These are phyloP conservation scores for Ceratocystis diversiconidia DNA, from an alignment of 2,329 filamentous ascomycete genomes.

Conservation along the genomic window DNA sequence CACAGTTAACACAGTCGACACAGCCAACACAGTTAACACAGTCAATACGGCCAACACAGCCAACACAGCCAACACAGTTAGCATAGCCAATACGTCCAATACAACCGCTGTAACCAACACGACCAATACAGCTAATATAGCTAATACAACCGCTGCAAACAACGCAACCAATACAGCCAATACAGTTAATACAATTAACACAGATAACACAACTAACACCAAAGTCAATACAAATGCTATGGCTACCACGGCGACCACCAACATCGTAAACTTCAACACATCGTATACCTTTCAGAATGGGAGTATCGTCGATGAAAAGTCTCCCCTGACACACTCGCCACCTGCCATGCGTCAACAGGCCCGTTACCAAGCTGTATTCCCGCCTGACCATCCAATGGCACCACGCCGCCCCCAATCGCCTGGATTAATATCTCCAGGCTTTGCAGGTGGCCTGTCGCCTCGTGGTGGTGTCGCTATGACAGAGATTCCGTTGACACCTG, in stretches of 20 bases:
- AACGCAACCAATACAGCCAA: slow-evolving; percentile 1
- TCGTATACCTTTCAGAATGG: background rate
- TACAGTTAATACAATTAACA: background rate
- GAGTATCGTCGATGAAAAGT: background rate
- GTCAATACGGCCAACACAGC: background rate
- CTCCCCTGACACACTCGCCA: slow-evolving; percentile 44
- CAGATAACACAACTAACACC: background rate
- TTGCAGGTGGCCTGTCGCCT: slow-evolving; percentile 47
- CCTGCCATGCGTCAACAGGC: slow-evolving; percentile 28
- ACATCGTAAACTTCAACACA: background rate
- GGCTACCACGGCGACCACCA: slow-evolving; percentile 13
- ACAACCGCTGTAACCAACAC: background rate
- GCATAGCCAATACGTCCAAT: background rate
- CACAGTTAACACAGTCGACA: background rate
- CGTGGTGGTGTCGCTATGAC: slow-evolving; percentile 46
- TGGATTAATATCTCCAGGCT: slow-evolving; percentile 46
- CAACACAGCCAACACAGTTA: background rate
- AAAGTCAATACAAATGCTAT: background rate
- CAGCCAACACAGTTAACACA: background rate
- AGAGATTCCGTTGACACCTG: slow-evolving; percentile 41
- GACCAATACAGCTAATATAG: background rate
- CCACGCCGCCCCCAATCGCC: slow-evolving; percentile 41
- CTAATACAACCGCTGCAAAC: too few relatives aligned
- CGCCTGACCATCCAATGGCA: slow-evolving; percentile 35
- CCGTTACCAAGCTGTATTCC: slow-evolving; percentile 44